phyloP scores from a whole-genome alignment of 2,329 filamentous ascomycete species.

The Fusarium chuoi region DNA sequence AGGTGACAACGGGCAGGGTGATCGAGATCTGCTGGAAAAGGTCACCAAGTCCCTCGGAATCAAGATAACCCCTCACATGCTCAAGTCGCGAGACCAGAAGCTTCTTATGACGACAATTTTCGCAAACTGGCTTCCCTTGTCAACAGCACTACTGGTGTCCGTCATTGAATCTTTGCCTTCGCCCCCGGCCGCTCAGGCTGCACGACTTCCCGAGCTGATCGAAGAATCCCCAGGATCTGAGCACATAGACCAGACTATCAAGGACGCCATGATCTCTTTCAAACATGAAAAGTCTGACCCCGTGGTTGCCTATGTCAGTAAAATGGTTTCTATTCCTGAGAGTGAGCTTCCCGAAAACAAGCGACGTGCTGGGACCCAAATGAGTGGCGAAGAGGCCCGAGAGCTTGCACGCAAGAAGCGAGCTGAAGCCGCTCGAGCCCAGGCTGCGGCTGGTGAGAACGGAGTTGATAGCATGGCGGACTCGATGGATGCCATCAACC shows the following conservation, averaged over 20 bases:
- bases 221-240: slow-evolving; percentile 81
- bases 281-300: slow-evolving; percentile 76
- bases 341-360: slow-evolving; percentile 92
- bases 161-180: slow-evolving; percentile 93
- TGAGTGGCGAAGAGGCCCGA: slow-evolving; percentile 89
- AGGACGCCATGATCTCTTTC: slow-evolving; percentile 85
- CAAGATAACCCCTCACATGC: slow-evolving; percentile 83
- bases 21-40: slow-evolving; percentile 86
- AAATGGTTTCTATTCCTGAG: slow-evolving; percentile 95
- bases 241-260: slow-evolving; percentile 74
- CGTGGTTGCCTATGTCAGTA: slow-evolving; percentile 94
- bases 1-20: slow-evolving; percentile 83
- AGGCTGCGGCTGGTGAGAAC: slow-evolving; percentile 65
- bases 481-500: slow-evolving; percentile 68
- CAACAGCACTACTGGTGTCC: slow-evolving; percentile 90
- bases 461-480: slow-evolving; percentile 67
- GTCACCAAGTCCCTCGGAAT: slow-evolving; percentile 92
- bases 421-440: slow-evolving; percentile 84
- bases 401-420: slow-evolving; percentile 89
- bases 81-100: slow-evolving; percentile 84
- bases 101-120: slow-evolving; percentile 89
- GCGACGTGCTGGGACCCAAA: slow-evolving; percentile 68
- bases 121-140: slow-evolving; percentile 88
- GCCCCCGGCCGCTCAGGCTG: slow-evolving; percentile 80
- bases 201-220: slow-evolving; percentile 82